Evolutionary conservation across 2,329 filamentous ascomycete genomes (phyloP), one percentile per base, ranked within the genome.

Genomic region (Colletotrichum sp.): DNA sequence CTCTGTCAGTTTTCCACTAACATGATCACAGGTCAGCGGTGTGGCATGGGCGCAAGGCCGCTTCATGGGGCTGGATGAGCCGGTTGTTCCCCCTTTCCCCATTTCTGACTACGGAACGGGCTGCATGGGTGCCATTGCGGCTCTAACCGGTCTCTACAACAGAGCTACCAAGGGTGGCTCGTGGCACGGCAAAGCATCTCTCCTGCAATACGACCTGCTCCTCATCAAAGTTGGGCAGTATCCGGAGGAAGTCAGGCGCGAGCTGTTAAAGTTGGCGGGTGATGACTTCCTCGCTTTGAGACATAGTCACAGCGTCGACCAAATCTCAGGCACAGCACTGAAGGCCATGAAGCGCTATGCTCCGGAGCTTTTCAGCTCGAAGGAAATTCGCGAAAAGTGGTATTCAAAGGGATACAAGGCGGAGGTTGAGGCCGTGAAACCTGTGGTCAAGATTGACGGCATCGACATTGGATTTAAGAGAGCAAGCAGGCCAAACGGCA

Each of bases 71-170:
- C 81, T 92, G 14, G 81, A 89, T 36, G 92, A 93, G 79, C 92
- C 92, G 18, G 89, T 94, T 2, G 90, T 94, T 0, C 93, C 93
- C 61, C 92, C 92, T 0, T 92, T 92, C 74, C 91, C 90, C 34
- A 92, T 92, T 78, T 91, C 89, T 26, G 90, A 91, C 83, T 95
- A 95, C 79, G 93, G 93, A 52, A 95, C 93, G 1, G 93, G 93
- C 34, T 94, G 92, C 80, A 92, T 94, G 85, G 93, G 93, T 5
- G 92, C 92, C 60, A 92, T 94, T 78, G 91, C 93, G 5, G 93
- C 93, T 0, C 82, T 95, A 43, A 88, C 88, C 0, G 93, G 92
- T 1, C 86, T 95, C 10, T 92, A 91, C 79, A 89, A 90, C 79
- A 88, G 93, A 36, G 90, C 93, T 0, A 92, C 88, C 10, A 82